These are phyloP conservation scores for Colletotrichum chrysophilum DNA, from an alignment of 2,329 filamentous ascomycete species.

Conservation along the genomic window DNA sequence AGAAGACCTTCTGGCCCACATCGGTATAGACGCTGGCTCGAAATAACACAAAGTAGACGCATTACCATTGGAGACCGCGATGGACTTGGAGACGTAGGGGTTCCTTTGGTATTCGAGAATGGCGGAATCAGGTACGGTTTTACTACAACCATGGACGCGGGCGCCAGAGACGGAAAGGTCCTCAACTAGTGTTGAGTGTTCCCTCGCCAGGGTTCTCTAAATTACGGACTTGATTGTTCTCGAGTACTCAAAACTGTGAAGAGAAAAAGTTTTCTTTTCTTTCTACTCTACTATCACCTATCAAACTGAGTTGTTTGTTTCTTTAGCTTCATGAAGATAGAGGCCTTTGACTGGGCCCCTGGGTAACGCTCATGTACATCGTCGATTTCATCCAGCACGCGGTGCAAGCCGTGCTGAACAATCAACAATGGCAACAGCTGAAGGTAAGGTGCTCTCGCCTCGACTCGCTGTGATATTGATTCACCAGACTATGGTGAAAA, in stretches of 20 bases:
- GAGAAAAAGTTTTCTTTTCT: neutral
- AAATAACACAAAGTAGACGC: neutral
- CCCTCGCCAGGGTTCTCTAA: neutral
- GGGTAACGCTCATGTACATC: neutral
- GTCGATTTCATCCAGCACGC: neutral
- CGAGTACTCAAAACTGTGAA: neutral
- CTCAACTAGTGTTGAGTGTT: neutral
- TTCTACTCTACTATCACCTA: neutral
- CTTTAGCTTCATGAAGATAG: neutral
- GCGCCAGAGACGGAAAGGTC: neutral
- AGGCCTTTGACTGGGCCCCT: neutral
- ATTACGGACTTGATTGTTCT: neutral
- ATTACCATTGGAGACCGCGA: neutral
- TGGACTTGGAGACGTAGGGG: neutral
- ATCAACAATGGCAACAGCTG: neutral
- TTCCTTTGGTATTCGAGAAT: neutral
- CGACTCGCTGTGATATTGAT: neutral
- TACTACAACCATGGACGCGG: neutral
- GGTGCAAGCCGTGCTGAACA: neutral
- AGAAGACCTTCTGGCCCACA: neutral
- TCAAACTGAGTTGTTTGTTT: neutral
- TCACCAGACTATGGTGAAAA: neutral
- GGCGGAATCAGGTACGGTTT: neutral
- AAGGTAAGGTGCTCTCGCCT: neutral
- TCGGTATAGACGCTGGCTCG: neutral